phyloP scores from a whole-genome alignment of 768 basidiomycete species.

The Xerocomellus amylosporus region DNA sequence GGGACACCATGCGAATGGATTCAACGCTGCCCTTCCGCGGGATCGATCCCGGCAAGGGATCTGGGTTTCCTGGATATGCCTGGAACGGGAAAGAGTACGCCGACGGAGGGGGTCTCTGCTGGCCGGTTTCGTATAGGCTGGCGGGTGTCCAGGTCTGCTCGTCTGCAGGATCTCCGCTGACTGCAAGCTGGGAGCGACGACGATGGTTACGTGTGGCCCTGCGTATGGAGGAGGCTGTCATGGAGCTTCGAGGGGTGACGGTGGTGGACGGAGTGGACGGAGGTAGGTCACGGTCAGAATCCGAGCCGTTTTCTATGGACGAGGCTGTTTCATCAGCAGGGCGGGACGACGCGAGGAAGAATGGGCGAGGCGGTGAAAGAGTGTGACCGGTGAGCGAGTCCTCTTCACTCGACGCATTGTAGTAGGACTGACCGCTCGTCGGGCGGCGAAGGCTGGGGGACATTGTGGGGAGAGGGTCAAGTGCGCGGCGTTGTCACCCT shows the following conservation, averaged over 20 bases:
- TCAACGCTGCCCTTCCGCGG: conserved; percentile 45
- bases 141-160: conserved; percentile 17
- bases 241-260: conserved; percentile 16
- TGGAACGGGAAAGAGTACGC: conserved; percentile 52
- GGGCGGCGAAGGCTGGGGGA: conserved; percentile 10
- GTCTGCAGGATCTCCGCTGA: conserved; percentile 14
- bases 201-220: conserved; percentile 23
- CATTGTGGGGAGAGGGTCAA: conserved; percentile 12
- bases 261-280: conserved; percentile 15
- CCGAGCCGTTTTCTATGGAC: conserved; percentile 26
- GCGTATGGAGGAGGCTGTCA: conserved; percentile 11
- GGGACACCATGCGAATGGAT: conserved; percentile 30
- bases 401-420: conserved; percentile 26
- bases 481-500: background rate
- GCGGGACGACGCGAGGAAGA: conserved; percentile 32
- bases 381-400: conserved; percentile 21
- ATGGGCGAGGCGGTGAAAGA: conserved; percentile 34
- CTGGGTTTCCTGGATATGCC: conserved; percentile 63
- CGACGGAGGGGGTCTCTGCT: conserved; percentile 38
- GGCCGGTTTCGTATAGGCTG: conserved; percentile 9
- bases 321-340: conserved; percentile 21
- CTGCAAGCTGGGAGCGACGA: conserved; percentile 26
- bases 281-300: conserved; percentile 31
- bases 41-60: conserved; percentile 49
- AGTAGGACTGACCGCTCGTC: conserved; percentile 12